Conservation (phyloP, 2,329 filamentous ascomycete genomes). For the Nakataea oryzae region DNA sequence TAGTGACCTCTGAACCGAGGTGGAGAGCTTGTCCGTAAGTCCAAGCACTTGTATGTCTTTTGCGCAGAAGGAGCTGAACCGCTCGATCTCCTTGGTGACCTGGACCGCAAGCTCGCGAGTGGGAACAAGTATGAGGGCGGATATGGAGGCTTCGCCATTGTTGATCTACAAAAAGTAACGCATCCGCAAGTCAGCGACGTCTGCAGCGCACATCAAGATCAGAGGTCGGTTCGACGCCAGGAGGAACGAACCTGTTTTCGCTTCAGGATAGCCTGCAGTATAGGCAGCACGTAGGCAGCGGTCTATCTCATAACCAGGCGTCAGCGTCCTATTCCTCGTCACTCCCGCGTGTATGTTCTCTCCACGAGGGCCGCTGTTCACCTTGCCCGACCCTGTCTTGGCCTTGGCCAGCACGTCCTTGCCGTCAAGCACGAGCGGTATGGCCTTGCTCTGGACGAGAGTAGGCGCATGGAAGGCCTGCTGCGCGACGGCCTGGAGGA, state of each 20-base stretch:
- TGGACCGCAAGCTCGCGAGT: constrained; percentile 92
- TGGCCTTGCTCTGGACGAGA: constrained; percentile 76
- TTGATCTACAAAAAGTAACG: constrained; percentile 27
- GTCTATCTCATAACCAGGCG: constrained; percentile 35
- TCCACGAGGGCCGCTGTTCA: neutral
- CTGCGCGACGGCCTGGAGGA: constrained; percentile 76
- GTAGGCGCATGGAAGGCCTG: constrained; percentile 81
- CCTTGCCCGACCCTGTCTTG: constrained; percentile 88
- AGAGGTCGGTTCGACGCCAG: neutral
- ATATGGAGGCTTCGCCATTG: constrained; percentile 39
- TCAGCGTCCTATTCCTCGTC: neutral
- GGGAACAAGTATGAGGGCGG: constrained; percentile 83
- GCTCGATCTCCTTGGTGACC: constrained; percentile 67
- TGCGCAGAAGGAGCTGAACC: constrained; percentile 71
- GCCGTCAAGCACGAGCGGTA: constrained; percentile 78
- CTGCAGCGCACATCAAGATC: neutral
- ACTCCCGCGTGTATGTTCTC: neutral
- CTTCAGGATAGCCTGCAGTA: constrained; percentile 76
- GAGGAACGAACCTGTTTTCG: constrained; percentile 41
- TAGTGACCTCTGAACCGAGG: constrained; percentile 77
- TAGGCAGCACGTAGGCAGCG: constrained; percentile 83
- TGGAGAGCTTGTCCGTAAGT: constrained; percentile 80
- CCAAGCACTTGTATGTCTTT: constrained; percentile 78
- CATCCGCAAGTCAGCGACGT: neutral
- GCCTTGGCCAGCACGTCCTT: constrained; percentile 86